Evolutionary conservation across 345 rosid species (phyloP), one percentile per base, ranked within the genome.

Genomic region (Eucalyptus sp.): DNA sequence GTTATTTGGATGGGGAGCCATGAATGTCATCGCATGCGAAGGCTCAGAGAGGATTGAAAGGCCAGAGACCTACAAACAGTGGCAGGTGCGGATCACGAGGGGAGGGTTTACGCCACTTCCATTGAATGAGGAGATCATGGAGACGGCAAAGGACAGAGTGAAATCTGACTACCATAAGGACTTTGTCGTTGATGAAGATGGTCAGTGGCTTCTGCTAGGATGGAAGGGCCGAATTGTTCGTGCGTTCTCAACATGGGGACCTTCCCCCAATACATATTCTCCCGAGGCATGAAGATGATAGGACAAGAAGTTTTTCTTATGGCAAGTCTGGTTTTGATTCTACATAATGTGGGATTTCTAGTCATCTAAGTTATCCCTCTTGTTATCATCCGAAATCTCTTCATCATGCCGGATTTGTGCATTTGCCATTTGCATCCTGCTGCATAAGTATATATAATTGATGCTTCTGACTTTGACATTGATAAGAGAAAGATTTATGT

Each of bases 171-270:
- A 94, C 88, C 93, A 93, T 89, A 93, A 92, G 86, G 96, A 94
- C 88, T 94, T 93, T 83, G 90, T 88, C 9, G 87, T 93, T n/a
- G 92, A 92, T 41, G 91, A 92, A 88, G 92, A 94, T 88, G 89
- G 93, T 60, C 91, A n/a, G 54, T 94, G 96, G 95, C 51, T 94
- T 89, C 92, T 93, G 71, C 94, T 93, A 37, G 96, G 96, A 44
- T 94, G 96, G 96, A 94, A 94, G 88, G 95, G 95, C 24, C 93
- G 95, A 54, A 89, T 93, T 58, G 85, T 93, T 33, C 58, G 89
- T 31, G 95, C 94, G 11, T 89, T 90, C 87, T 93, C 96, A 33
- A 87, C 94, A 49, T 95, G 95, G 97, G 90, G 46, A 50, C 93
- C 95, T 64, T 88, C 90, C 60, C 41, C 62, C 33, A 37, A 10